Base-by-base conservation (phyloP, 257 asterid species). In the Lycium ferocissimum region DNA sequence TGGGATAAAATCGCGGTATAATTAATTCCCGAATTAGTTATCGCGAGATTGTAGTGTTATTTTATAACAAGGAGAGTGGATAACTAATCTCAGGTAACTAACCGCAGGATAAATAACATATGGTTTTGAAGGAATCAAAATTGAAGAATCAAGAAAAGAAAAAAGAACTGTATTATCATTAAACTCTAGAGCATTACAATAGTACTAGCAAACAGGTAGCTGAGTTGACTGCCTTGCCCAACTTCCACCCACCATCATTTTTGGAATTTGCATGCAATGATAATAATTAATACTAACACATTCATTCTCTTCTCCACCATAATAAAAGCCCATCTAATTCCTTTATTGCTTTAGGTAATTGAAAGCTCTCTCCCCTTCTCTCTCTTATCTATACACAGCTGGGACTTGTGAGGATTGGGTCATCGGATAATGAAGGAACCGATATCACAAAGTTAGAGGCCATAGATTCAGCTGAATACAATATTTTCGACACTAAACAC, bases 211-310 rank as follows among this genome's bases (percentile, higher is more conserved):
- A 58, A 18, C n/a, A 49, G 26, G 65, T 58, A 58, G 65, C 65
- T 58, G 65, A 14, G 65, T 58, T 58, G 17, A 58, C 9, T 58
- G 63, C 47, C 59, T 53, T 26, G 38, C 66, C 82, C 40, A 78
- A 58, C 57, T 53, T 13, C 79, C 47, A 43, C 79, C 82, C 65
- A 49, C 82, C 63, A 78, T 78, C 33, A 53, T 78, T 78, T 45
- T 78, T 78, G 38, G 82, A 59, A 35, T 58, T 75, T 53, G 63
- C 49, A 26, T 78, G 53, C 49, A 78, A 49, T 22, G 20, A 78
- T 51, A n/a, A 51, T 40, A 78, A 22, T 40, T 40, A 40, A 40
- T 40, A 40, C 43, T 38, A 1, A 40, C 63, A 57, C 65, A 51
- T 78, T 51, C 58, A 76, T 49, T 76, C 17, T 18, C 81, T 73